These are phyloP conservation scores for Petrea volubilis DNA, from an alignment of 257 asterid species.

Conservation along the genomic window DNA sequence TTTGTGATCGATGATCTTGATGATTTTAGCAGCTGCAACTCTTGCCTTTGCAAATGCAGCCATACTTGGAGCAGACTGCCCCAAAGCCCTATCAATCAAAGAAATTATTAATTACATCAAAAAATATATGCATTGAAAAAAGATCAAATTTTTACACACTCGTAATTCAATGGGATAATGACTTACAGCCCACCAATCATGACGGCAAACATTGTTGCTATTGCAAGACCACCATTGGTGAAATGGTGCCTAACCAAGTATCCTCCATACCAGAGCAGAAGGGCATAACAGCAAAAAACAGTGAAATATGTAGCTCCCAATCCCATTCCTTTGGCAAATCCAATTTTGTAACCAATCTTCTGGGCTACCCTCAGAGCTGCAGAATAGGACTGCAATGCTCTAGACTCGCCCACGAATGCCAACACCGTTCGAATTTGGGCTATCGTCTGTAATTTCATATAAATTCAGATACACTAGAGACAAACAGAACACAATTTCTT, in stretches of 20 bases:
- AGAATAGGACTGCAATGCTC: constrained; percentile 63
- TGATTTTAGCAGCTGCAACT: constrained; percentile 76
- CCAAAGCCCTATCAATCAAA: constrained; percentile 51
- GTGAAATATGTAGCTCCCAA: constrained; percentile 78
- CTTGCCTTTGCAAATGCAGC: constrained; percentile 79
- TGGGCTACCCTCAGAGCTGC: constrained; percentile 62
- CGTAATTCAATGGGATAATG: background rate
- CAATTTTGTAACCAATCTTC: constrained; percentile 63
- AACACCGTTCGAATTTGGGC: constrained; percentile 72
- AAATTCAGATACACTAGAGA: constrained; percentile 18
- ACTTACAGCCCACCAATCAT: constrained; percentile 91
- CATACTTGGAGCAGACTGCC: constrained; percentile 83
- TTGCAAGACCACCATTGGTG: constrained; percentile 82
- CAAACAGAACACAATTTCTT: background rate
- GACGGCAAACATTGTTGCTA: constrained; percentile 80
- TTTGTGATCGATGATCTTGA: constrained; percentile 63
- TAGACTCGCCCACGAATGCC: constrained; percentile 71
- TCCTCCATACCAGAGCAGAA: constrained; percentile 80
- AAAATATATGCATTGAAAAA: background rate
- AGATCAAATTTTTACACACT: background rate
- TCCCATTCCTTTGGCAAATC: constrained; percentile 69
- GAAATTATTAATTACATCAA: background rate
- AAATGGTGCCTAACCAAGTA: constrained; percentile 73
- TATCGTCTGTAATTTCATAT: constrained; percentile 47
- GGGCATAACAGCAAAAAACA: constrained; percentile 74